Evolutionary conservation across 1,284 basidiomycete genomes (phyloP), one percentile per base, ranked within the genome.

Genomic region (Neolentinus lepideus): DNA sequence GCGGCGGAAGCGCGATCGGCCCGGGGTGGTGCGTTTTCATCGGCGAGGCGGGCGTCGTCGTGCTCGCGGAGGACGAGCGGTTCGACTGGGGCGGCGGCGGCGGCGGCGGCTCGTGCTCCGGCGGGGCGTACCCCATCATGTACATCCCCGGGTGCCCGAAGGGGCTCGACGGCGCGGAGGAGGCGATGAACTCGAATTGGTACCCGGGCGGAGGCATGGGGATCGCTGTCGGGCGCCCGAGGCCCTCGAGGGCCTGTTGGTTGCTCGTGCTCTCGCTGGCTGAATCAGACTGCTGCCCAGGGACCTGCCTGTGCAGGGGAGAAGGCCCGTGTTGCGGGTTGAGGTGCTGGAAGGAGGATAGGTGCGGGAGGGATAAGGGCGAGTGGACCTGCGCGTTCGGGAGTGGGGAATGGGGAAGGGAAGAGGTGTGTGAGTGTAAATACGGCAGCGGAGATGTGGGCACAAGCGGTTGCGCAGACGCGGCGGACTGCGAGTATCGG

Each of bases 1-100:
- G 79, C 0, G 87, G 86, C 9, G 87, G 87, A 24, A 89, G 73
- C 0, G 82, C 67, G 51, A 89, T 89, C 0, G 82, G 81, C 0
- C 87, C 86, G 1, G 87, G 88, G 61, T 85, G 87, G 80, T 76
- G 22, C 78, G 78, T 59, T 83, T 79, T n/a, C 71, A 64, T 12
- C 69, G 67, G 29, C 67, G 51, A 36, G 3, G 51, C 14, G 25
- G 51, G 33, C 4, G 47, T 26, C 26, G 51, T 16, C n/a, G 51
- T 52, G 33, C 21, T 36, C 12, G 27, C 29, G 10, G 51, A 31
- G 22, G 29, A 21, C 6, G 33, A n/a, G n/a, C 56, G 58, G 11
- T 56, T 47, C 3, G 56, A 46, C 8, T 57, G 54, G 3, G 57
- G 53, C 3, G 56, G 51, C 19, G 26, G 24, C 50, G 10, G 22